Base-by-base conservation (phyloP, 345 rosid species). In the Gynandropsis gynandra region DNA sequence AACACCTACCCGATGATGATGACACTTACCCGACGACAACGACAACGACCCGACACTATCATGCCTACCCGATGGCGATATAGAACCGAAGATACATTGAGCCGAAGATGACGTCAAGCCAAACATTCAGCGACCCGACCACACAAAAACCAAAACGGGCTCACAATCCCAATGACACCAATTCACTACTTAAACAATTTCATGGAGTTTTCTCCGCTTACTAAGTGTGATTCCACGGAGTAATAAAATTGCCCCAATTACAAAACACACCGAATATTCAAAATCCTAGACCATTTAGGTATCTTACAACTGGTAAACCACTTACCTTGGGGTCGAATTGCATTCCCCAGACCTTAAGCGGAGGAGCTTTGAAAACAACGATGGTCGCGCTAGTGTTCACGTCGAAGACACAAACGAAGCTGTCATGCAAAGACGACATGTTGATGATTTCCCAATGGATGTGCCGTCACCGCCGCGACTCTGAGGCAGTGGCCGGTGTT, bases 271-370 rank as follows among this genome's bases (percentile, higher is more conserved):
- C 10, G 53, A 46, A 27, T 27, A 10, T 38, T 36, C 17, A 9
- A 52, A 54, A 54, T 8, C 8, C 42, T 21, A 56, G 0, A 9
- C 19, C 35, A 18, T 20, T n/a, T 42, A 3, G 34, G 12, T n/a
- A 21, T 9, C 29, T 12, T 12, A 2, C 58, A 45, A 38, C 47
- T 11, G 16, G 0, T 0, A 48, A 31, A 9, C 10, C 0, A 16
- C 54, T 21, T 50, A 88, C 99, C 99, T 72, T 80, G 47, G 99
- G 88, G 59, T 88, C 76, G 62, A 92, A 92, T 70, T 78, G 81
- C 99, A 92, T 76, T 58, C 92, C 94, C 97, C 97, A 88, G 47
- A 87, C 90, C 71, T 92, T 97, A 11, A 97, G 85, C 8, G 99
- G 97, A 8, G 97, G 95, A 58, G 93, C 97, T 62, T 92, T 97